A percentile compares a stretch with the other conserved stretches of the same genome.
Conservation (phyloP, 345 rosid species). For the Salix exigua region DNA sequence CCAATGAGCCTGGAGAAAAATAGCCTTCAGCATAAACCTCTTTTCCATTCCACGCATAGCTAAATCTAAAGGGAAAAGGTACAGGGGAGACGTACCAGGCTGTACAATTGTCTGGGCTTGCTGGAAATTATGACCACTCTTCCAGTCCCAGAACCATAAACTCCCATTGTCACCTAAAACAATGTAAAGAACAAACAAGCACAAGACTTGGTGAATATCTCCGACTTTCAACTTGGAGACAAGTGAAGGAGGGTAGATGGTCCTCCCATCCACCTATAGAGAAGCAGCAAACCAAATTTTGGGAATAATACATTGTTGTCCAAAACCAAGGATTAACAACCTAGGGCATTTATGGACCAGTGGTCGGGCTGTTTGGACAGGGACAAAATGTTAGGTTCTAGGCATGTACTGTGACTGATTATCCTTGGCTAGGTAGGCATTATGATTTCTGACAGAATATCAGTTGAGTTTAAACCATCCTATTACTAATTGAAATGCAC, state of each 20-base stretch:
- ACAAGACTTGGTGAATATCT: neutral
- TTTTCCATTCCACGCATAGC: neutral
- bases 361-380: neutral
- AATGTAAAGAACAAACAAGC: neutral
- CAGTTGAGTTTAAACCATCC: neutral
- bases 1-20: slow-evolving; percentile 73
- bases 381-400: neutral
- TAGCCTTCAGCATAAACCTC: neutral
- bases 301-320: neutral
- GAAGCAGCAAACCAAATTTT: neutral
- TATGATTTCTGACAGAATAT: neutral
- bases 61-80: neutral
- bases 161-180: slow-evolving; percentile 92
- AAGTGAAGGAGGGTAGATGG: neutral
- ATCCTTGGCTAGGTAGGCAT: neutral
- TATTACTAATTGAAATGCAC: neutral
- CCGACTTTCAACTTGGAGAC: neutral
- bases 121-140: slow-evolving; percentile 96
- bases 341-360: neutral
- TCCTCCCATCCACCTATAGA: neutral
- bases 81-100: slow-evolving; percentile 48
- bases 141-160: slow-evolving; percentile 99
- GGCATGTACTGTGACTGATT: neutral
- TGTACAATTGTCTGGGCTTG: slow-evolving; percentile 93
- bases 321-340: neutral